These are phyloP conservation scores for Stramenopiles sp. DNA, from an alignment of 352 stramenopile species.

Conservation along the genomic window DNA sequence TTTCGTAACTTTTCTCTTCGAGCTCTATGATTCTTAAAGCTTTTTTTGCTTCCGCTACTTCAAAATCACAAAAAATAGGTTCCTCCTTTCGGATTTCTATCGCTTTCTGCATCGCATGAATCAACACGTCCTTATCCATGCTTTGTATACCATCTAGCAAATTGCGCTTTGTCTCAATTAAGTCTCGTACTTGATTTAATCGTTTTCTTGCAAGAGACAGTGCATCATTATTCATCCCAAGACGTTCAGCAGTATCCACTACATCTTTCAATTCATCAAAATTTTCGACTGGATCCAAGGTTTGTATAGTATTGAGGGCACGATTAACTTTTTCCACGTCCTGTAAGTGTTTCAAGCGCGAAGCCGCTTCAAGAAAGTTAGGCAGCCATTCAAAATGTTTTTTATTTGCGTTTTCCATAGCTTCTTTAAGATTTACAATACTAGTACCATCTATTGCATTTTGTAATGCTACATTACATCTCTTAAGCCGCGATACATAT, in stretches of 20 bases:
- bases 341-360: background rate
- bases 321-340: background rate
- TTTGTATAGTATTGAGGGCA: background rate
- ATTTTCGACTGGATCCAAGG: background rate
- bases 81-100: background rate
- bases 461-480: background rate
- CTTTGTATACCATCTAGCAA: background rate
- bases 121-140: background rate
- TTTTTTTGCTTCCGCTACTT: background rate
- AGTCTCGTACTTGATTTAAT: background rate
- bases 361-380: background rate
- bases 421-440: background rate
- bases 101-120: background rate
- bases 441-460: background rate
- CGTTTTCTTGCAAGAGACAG: background rate
- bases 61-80: background rate
- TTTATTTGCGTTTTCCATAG: background rate
- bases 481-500: background rate
- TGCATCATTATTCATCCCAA: background rate
- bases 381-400: background rate
- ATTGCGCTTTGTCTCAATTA: background rate
- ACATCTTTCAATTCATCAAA: conserved; percentile 7
- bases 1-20: background rate
- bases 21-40: background rate
- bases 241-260: background rate